Base-by-base conservation (phyloP, 441 rosid species). In the Aquilaria agallochum region DNA sequence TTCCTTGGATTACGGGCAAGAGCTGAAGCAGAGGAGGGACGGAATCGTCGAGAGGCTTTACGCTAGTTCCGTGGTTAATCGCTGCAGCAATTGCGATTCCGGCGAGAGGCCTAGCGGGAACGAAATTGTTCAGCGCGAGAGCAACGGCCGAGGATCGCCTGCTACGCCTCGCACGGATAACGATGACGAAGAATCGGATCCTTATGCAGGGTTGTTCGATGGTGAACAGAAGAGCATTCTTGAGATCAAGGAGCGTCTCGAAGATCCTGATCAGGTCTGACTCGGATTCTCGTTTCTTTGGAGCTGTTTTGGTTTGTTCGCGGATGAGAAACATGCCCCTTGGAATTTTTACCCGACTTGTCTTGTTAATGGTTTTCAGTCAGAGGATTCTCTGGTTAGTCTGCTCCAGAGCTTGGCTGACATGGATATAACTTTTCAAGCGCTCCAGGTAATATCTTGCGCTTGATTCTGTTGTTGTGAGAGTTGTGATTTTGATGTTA, bases 361-460 rank as follows among this genome's bases (percentile, higher is more conserved):
- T 20, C 73, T 64, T 32, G 42, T 58, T n/a, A 48, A 12, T 11
- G 55, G 31, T 56, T 50, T 75, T 47, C 71, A 94, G 98, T 73
- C 93, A 58, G 96, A 91, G 75, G 98, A 91, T 70, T 69, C 87
- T 55, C 68, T 90, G 78, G 85, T 90, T 62, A 93, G 85, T 71
- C 71, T 94, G 80, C 98, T 94, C 76, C 97, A 90, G 75, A 81
- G 76, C 71, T 81, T 94, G 63, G 92, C 92, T 1, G 96, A 90
- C 58, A 94, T 89, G 97, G 96, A 94, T 68, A 87, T 90, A 32
- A 94, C 96, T 50, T 94, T 88, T 66, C 83, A 87, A 74, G 90
- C 96, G 59, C 95, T 94, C 58, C 72, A 91, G 97, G 96, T 90
- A 60, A 58, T 52, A 30, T 44, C 34, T 33, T 32, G 42, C 20